Percentiles rank a stretch among this genome's conserved stretches.
Evolutionary conservation across 1,139 yeast genomes (phyloP).

Genomic region (Wickerhamiella pararugosa): DNA sequence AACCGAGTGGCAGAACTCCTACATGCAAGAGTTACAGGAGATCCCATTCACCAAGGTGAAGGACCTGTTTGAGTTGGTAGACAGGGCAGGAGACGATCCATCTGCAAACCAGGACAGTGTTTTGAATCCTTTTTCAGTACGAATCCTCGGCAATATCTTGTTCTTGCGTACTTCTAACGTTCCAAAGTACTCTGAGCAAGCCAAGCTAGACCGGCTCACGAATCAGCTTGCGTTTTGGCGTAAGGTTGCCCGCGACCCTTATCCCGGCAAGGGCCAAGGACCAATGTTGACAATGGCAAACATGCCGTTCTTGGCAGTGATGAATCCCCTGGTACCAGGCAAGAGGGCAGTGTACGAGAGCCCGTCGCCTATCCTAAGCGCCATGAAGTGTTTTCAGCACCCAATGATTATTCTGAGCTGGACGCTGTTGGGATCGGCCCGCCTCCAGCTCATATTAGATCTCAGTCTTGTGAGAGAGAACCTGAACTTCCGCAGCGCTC

Average conservation of each 20-base stretch:
- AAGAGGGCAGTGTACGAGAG: neutral
- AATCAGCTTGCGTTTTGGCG: constrained; percentile 3
- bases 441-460: constrained; percentile 6
- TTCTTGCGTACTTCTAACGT: constrained; percentile 1
- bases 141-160: constrained; percentile 6
- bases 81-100: neutral
- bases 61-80: constrained; percentile 3
- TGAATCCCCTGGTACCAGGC: constrained; percentile 1
- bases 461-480: constrained; percentile 5
- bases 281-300: constrained; percentile 6
- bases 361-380: constrained; percentile 1
- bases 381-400: constrained; percentile 8
- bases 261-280: constrained; percentile 8
- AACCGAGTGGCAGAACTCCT: constrained; percentile 4
- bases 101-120: neutral
- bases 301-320: constrained; percentile 1
- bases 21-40: constrained; percentile 1
- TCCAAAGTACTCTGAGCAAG: neutral
- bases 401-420: constrained; percentile 8
- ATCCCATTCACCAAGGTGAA: constrained; percentile 1
- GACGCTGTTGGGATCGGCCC: constrained; percentile 6
- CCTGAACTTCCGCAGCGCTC: constrained; percentile 5
- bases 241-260: constrained; percentile 5
- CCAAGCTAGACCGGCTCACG: neutral
- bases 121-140: constrained; percentile 7